phyloP scores from a whole-genome alignment of 2,329 filamentous ascomycete species.

The Aspergillus nomiae region DNA sequence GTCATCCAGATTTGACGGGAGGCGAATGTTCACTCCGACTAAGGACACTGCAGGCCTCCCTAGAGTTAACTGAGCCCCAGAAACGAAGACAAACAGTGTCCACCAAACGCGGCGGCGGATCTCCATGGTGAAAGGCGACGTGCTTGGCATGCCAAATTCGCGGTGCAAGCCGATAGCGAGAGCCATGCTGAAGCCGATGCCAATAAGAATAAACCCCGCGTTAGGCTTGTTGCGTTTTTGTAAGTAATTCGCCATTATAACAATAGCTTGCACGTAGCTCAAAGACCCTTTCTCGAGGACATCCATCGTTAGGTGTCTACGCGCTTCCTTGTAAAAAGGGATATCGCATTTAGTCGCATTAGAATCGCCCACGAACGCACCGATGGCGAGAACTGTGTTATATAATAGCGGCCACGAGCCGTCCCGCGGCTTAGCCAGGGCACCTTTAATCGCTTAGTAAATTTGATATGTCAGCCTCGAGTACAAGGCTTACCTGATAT shows the following conservation, averaged over 20 bases:
- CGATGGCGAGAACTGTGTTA: slow-evolving; percentile 22
- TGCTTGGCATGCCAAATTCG: slow-evolving; percentile 25
- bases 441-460: slow-evolving; percentile 12
- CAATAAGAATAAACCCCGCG: slow-evolving; percentile 21
- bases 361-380: slow-evolving; percentile 21
- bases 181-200: slow-evolving; percentile 24
- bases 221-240: slow-evolving; percentile 26
- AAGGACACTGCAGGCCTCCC: slow-evolving; percentile 22
- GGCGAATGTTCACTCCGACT: slow-evolving; percentile 20
- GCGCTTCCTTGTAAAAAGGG: slow-evolving; percentile 21
- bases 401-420: slow-evolving; percentile 23
- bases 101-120: slow-evolving; percentile 24
- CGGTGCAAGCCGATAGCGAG: slow-evolving; percentile 21
- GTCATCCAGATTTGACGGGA: slow-evolving; percentile 22
- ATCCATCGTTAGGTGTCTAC: slow-evolving; percentile 22
- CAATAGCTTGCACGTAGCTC: slow-evolving; percentile 23
- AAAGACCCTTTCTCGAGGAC: slow-evolving; percentile 23
- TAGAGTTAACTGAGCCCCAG: slow-evolving; percentile 19
- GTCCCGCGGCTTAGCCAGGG: slow-evolving; percentile 20
- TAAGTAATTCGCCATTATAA: slow-evolving; percentile 21
- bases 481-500: slow-evolving; percentile 14
- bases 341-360: slow-evolving; percentile 20
- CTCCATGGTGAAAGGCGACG: slow-evolving; percentile 23
- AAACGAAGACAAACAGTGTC: slow-evolving; percentile 25
- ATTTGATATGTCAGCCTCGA: neutral